phyloP scores from a whole-genome alignment of 352 stramenopile genomes.

The Globisporangium recalcitrans region DNA sequence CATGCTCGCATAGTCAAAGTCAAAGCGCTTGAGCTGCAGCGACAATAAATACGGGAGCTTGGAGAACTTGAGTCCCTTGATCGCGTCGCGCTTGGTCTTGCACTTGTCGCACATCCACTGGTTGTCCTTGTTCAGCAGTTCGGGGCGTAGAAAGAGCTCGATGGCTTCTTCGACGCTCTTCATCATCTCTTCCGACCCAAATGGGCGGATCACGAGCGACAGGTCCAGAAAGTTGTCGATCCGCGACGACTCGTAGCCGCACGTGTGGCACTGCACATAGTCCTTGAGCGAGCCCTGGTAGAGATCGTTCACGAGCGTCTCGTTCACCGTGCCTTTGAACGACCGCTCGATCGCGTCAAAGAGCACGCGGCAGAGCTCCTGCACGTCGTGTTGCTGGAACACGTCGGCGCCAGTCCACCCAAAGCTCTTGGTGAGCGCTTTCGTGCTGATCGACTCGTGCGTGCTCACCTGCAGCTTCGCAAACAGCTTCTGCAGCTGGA shows the following conservation, averaged over 20 bases:
- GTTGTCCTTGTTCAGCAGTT: slow-evolving; percentile 87
- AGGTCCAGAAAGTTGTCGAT: slow-evolving; percentile 87
- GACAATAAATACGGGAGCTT: slow-evolving; percentile 87
- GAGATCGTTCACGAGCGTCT: slow-evolving; percentile 85
- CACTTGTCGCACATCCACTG: slow-evolving; percentile 86
- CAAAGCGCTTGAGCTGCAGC: slow-evolving; percentile 89
- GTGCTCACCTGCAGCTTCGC: slow-evolving; percentile 82
- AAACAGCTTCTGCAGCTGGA: slow-evolving; percentile 91
- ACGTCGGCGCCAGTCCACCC: slow-evolving; percentile 86
- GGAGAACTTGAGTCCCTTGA: slow-evolving; percentile 88
- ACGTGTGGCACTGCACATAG: slow-evolving; percentile 84
- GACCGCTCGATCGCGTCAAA: slow-evolving; percentile 88
- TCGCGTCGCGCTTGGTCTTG: slow-evolving; percentile 80
- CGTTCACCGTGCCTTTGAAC: slow-evolving; percentile 83
- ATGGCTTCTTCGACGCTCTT: slow-evolving; percentile 83
- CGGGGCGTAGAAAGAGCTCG: slow-evolving; percentile 81
- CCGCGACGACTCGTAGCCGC: slow-evolving; percentile 79
- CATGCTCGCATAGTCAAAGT: slow-evolving; percentile 90
- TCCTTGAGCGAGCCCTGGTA: slow-evolving; percentile 86
- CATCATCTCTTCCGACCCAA: slow-evolving; percentile 83
- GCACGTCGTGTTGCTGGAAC: slow-evolving; percentile 90
- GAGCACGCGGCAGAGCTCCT: slow-evolving; percentile 88
- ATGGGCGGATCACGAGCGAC: slow-evolving; percentile 87
- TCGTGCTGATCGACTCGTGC: slow-evolving; percentile 67
- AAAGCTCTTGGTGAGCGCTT: slow-evolving; percentile 89